Base-by-base conservation (phyloP, 106 monocot species). In the Apostasia shenzhenica region DNA sequence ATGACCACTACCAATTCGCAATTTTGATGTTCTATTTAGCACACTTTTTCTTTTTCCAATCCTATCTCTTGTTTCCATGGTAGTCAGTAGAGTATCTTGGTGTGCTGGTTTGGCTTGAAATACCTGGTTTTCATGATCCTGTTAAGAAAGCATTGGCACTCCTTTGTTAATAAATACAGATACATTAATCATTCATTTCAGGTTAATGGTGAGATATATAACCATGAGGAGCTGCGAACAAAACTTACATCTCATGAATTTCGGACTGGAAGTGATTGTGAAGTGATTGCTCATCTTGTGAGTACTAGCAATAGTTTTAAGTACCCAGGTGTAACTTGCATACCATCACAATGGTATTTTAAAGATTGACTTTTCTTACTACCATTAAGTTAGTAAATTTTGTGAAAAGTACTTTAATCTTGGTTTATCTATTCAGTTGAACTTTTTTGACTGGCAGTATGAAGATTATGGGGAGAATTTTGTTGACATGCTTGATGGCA, bases 181-280 rank as follows among this genome's bases (percentile, higher is more conserved):
- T 26, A 26, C 26, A 26, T 26, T 26, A 26, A 26, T 26, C 26
- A 26, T 48, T 59, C 11, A 39, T 64, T 74, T 45, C 57, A 88
- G 88, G 84, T 88, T 13, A 88, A 88, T 72, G 88, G 88, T 66
- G 88, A 88, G 76, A 88, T 88, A 52, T 88, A 88, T 71, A 88
- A 88, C 74, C 88, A 88, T 54, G 78, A 81, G 48, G 81, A 84
- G 64, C 65, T 88, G 76, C 84, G 63, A 70, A 68, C 59, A 47
- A 79, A 88, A 66, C 81, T 88, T 39, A 79, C 69, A 51, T 78
- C 78, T 66, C 84, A 88, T 59, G 8, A 84, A 61, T 88, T 88
- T 65, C 72, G 70, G 14, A 88, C 88, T 69, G 84, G 81, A 51
- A 84, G 88, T 56, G 88, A 88, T 45, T 88, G 88, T 67, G 88